Evolutionary conservation across 306 rosid species (phyloP), one percentile per base, ranked within the genome.

Genomic region (Acmispon strigosus): DNA sequence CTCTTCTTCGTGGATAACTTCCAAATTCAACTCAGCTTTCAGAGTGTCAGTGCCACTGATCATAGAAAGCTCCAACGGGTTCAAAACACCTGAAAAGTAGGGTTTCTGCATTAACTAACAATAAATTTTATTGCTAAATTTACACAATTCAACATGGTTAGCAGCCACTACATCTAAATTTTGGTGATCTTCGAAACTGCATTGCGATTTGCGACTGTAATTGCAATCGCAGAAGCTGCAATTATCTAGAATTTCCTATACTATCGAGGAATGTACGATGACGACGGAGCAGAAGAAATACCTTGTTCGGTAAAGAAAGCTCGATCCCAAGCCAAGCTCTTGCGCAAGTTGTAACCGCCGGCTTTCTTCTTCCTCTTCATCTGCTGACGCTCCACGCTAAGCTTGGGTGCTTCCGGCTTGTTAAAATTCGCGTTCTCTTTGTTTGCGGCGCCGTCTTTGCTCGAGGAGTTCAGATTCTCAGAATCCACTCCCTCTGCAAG

Each of bases 301-400:
- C 98, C 97, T 90, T 90, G 84, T 66, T 94, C 98, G 0, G 93
- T 89, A 20, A 87, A 90, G 81, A 94, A 94, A 57, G 98, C 98
- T 61, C 89, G 86, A 69, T 90, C 82, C 98, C 98, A 94, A 8
- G 97, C 98, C 36, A 94, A 82, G 86, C 98, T 94, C 79, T 90
- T 90, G 22, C 98, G 92, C 84, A 94, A 78, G 75, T 89, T 90
- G 84, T 62, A 94, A 18, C 94, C 94, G 12, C 88, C 89, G 4
- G 78, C 79, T 48, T 83, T 93, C 80, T 84, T 92, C 84, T 86
- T 93, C 85, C 84, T 83, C 80, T 90, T 94, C 97, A 88, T 90
- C 77, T 87, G 74, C 39, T 85, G 96, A 32, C 86, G 86, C 79
- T 72, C 88, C 65, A 87, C 13, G 24, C 82, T 80, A 47, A 89